Evolutionary conservation across 305 asterid genomes (phyloP), one percentile per base, ranked within the genome.

Genomic region (Plantago coronopus): DNA sequence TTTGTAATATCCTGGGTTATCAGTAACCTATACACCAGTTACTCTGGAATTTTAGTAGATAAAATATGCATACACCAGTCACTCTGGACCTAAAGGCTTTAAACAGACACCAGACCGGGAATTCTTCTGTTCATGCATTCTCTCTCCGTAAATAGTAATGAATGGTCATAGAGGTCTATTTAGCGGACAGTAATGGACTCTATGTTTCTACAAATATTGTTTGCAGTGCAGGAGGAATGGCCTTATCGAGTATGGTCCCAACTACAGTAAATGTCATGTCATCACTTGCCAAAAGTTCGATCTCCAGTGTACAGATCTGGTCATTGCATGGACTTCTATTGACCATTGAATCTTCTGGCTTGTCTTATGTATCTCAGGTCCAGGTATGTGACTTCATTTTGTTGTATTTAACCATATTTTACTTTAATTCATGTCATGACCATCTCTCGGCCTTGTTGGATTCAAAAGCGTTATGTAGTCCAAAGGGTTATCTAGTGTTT

Each of bases 211-310:
- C 76, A 57, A 46, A 65, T 82, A 64, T 76, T 76, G 73, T 63
- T 71, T 82, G 72, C 97, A 94, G 99, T 72, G 99, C 99, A 70
- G 99, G 99, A 77, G 99, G 97, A 73, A 94, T 94, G 91, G 97
- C 99, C 46, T 72, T 94, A 86, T 89, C 99, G 74, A 94, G 87
- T 79, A 77, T 94, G 81, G 97, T 89, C 69, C 99, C 99, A 62
- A 84, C 82, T 57, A 89, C 99, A 53, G 99, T 94, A 67, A 87
- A 84, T 79, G 80, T 73, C 49, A 76, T 89, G 65, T 85, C 97
- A 54, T 79, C 89, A 21, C 91, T 83, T 67, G 88, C 95, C 78
- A 94, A 77, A 79, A 85, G 89, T 67, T 71, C 96, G 63, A 66
- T 73, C 71, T 79, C 95, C 69, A 74, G 86, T 71, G 74, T 90